Conservation (phyloP, 768 basidiomycete species). For the Macrolepiota fuliginosa region DNA sequence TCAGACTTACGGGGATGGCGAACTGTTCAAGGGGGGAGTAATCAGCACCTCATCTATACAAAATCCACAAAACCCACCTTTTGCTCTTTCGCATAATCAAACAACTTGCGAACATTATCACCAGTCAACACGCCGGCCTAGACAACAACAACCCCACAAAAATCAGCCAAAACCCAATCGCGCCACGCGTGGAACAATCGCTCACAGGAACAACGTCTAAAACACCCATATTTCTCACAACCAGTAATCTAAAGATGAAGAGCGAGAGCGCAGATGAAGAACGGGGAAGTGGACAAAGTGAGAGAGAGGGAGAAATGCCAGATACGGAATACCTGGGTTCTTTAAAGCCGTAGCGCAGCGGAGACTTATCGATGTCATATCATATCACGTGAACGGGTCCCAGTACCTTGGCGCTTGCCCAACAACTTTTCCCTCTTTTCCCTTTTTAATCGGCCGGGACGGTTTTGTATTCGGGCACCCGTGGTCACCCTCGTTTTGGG, state of each 20-base stretch:
- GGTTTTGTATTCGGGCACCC: no score
- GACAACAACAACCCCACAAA: constrained; percentile 2
- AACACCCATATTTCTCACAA: constrained; percentile 58
- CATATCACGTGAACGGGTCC: no score
- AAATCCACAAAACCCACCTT: constrained; percentile 48
- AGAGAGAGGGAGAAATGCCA: no score
- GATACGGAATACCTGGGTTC: no score
- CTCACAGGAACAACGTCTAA: constrained; percentile 84
- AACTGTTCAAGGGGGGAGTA: constrained; percentile 43
- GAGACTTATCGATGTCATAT: no score
- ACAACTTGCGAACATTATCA: constrained; percentile 91
- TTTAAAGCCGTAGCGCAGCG: no score
- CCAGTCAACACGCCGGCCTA: constrained; percentile 96
- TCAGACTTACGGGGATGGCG: constrained; percentile 73
- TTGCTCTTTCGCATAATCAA: constrained; percentile 89
- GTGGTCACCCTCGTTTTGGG: no score
- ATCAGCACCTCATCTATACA: neutral
- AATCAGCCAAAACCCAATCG: neutral
- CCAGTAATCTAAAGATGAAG: neutral
- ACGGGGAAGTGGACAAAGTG: constrained; percentile 3
- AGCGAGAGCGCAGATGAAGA: constrained; percentile 4
- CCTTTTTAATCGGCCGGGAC: no score
- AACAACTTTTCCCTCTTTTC: no score
- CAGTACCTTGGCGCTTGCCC: no score
- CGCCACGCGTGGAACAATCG: constrained; percentile 11